phyloP scores from a whole-genome alignment of 257 asterid species.

The Striga asiatica region DNA sequence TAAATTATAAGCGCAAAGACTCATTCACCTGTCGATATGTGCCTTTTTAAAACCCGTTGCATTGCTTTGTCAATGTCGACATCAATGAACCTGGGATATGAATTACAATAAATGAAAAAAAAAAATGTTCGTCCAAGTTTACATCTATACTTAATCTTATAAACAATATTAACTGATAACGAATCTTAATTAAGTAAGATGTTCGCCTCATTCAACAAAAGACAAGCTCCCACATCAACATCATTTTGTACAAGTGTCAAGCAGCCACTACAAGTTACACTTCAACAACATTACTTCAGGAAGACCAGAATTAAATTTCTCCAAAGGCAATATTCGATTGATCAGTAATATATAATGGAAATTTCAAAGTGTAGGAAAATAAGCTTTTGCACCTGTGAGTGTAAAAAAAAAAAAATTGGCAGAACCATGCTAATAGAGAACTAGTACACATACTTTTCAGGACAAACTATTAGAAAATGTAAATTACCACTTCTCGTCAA shows the following conservation, averaged over 20 bases:
- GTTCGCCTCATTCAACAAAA: background rate
- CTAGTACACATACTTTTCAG: background rate
- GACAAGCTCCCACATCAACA: background rate
- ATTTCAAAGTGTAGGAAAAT: background rate
- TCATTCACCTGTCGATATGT: conserved; percentile 64
- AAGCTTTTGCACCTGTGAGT: too few species aligned
- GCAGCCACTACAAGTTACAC: background rate
- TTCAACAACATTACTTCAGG: background rate
- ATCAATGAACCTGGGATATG: conserved; percentile 85
- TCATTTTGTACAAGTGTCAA: background rate
- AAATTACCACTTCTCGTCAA: conserved; percentile 87
- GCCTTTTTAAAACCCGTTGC: conserved; percentile 79
- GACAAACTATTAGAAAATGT: conserved; percentile 10
- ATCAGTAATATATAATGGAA: background rate
- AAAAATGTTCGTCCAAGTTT: background rate
- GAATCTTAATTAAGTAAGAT: background rate
- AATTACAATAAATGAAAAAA: background rate
- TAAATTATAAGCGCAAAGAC: background rate
- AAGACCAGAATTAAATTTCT: background rate
- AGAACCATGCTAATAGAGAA: background rate
- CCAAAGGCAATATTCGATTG: background rate
- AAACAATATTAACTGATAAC: background rate
- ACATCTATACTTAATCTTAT: background rate
- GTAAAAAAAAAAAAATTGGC: background rate
- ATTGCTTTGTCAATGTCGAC: conserved; percentile 71